Base-by-base conservation (phyloP, 192 early-diverging fungal genomes). In the Mortierella antarctica region DNA sequence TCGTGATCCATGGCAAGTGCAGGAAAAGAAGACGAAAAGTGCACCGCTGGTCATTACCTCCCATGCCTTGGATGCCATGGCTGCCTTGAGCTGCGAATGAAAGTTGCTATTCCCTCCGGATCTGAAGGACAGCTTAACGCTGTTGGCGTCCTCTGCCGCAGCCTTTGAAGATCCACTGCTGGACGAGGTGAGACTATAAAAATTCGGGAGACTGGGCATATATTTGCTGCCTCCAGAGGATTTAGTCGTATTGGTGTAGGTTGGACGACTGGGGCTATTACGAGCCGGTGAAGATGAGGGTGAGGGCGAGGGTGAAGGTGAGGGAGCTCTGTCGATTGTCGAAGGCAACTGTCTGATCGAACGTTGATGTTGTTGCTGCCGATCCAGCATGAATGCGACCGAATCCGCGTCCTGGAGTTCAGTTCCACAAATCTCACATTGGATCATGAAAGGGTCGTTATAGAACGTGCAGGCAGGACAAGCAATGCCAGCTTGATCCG, bases 391-490 rank as follows among this genome's bases (percentile, higher is more conserved):
- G 18, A 64, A 77, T n/a, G 62, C 71, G 15, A 62, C 65, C 41
- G 66, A 62, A 42, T 77, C 47, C 56, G 56, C 42, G 15, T 72
- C 61, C 55, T 79, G 74, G 58, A 98, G 86, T 67, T 91, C 79
- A 6, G 89, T 81, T 20, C 89, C 92, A 82, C 96, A 98, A 70
- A 97, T 92, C 66, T 98, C 95, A 78, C 96, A 98, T 14, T 83
- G 83, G 9, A 83, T 75, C 90, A 95, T 90, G 67, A 90, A 91
- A 3, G 88, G 80, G 76, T 96, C 93, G 75, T 98, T 98, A 51
- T 94, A 83, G 72, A 97, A 98, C 18, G 96, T 98, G 71, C 96
- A 98, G 2, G 82, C 79, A 7, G 90, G 87, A 71, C 96, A 98
- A 9, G 84, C 68, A 48, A 83, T 87, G 9, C 73, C 74, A 15